Conservation (phyloP, 1,139 yeast genomes). For the Taphrina flavorubra region DNA sequence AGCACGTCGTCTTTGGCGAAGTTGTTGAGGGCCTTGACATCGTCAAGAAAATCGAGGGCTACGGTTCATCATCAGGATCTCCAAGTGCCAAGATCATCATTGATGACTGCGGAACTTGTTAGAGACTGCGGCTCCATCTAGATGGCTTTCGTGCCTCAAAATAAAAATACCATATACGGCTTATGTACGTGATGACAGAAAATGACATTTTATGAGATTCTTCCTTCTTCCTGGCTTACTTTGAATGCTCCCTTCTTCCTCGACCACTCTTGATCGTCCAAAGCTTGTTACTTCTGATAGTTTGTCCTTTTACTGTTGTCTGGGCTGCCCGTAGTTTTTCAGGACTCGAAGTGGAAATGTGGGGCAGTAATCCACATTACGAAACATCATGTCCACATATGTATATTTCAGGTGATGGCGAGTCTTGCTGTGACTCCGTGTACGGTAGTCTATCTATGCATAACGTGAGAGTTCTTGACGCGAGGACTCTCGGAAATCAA, state of each 20-base stretch:
- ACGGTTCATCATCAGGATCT: constrained; percentile 84
- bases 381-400: too few relatives aligned
- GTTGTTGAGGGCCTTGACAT: constrained; percentile 87
- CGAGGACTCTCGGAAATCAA: not conserved
- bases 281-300: too few relatives aligned
- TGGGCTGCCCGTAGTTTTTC: too few relatives aligned
- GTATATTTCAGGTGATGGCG: too few relatives aligned
- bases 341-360: too few relatives aligned
- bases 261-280: too few relatives aligned
- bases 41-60: constrained; percentile 87
- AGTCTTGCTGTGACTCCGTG: too few relatives aligned
- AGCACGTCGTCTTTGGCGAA: constrained; percentile 99
- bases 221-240: not conserved
- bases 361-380: too few relatives aligned
- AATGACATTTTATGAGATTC: constrained; percentile 11
- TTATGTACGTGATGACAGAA: constrained; percentile 17
- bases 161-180: not conserved
- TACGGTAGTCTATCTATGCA: too few relatives aligned
- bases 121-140: constrained; percentile 15
- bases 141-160: constrained; percentile 1
- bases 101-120: constrained; percentile 69
- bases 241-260: too few relatives aligned
- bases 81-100: constrained; percentile 79
- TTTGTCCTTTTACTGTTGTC: too few relatives aligned
- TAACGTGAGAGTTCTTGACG: too few relatives aligned